These are phyloP conservation scores for Protea cynaroides DNA, from an alignment of 164 flowering plant genomes.

Conservation along the genomic window DNA sequence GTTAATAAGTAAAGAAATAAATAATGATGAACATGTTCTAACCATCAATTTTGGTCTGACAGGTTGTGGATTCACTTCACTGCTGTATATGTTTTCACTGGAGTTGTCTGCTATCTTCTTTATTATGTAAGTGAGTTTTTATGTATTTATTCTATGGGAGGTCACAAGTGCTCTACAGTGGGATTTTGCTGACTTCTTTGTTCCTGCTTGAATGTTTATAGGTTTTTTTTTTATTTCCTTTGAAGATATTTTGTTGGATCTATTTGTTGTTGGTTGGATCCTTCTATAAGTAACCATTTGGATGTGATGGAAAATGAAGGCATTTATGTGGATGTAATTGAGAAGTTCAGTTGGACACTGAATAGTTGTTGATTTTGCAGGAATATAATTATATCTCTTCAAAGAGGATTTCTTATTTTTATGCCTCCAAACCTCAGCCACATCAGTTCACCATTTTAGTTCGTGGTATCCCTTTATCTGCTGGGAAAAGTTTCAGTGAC, in stretches of 20 bases:
- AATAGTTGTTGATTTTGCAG: conserved; percentile 41
- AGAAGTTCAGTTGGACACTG: conserved; percentile 1
- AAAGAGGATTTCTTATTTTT: conserved; percentile 63
- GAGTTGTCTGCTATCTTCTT: conserved; percentile 70
- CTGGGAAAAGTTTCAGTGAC: conserved; percentile 51
- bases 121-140: conserved; percentile 50
- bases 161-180: background rate
- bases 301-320: conserved; percentile 3
- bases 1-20: too few relatives aligned
- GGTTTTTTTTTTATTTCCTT: background rate
- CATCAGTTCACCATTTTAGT: conserved; percentile 83
- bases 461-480: conserved; percentile 58
- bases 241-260: background rate
- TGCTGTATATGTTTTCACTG: conserved; percentile 71
- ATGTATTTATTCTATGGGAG: background rate
- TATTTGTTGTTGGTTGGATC: background rate
- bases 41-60: conserved; percentile 14
- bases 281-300: background rate
- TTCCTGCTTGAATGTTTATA: background rate
- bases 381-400: conserved; percentile 64
- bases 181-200: background rate
- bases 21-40: background rate
- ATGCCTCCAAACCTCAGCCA: conserved; percentile 76
- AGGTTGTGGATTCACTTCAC: conserved; percentile 93
- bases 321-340: background rate